phyloP scores from a whole-genome alignment of 441 rosid genomes.

The Macaranga tanarius region DNA sequence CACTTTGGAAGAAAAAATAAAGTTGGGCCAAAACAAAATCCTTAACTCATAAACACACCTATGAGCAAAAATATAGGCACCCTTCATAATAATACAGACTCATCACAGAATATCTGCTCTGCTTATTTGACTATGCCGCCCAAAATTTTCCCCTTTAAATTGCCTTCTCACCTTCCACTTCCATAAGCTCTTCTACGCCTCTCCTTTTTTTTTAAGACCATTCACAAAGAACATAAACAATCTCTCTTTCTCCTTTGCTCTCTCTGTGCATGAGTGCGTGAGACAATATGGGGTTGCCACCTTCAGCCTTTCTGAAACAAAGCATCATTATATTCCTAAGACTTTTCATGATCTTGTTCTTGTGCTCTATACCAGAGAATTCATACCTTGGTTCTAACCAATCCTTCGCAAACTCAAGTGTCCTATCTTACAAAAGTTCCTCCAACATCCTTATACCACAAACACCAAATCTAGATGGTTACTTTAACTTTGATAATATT shows the following conservation, averaged over 20 bases:
- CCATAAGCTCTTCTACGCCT: conserved; percentile 39
- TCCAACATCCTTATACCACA: conserved; percentile 34
- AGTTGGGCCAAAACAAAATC: conserved; percentile 26
- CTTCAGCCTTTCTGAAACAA: conserved; percentile 40
- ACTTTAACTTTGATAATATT: conserved; percentile 48
- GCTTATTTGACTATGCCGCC: conserved; percentile 44
- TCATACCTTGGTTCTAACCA: conserved; percentile 45
- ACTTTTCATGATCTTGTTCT: conserved; percentile 50
- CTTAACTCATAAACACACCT: conserved; percentile 15
- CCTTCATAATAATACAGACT: conserved; percentile 23
- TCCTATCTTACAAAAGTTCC: conserved; percentile 33
- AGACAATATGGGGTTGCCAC: conserved; percentile 45
- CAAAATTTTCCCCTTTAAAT: conserved; percentile 58
- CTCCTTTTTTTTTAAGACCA: conserved; percentile 28
- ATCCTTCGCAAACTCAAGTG: conserved; percentile 31
- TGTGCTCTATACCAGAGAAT: conserved; percentile 52
- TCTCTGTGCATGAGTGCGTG: conserved; percentile 7
- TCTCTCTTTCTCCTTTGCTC: conserved; percentile 23
- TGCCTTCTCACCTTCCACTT: conserved; percentile 42
- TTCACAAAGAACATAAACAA: conserved; percentile 12
- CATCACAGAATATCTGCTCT: conserved; percentile 25
- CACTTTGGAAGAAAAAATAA: conserved; percentile 24
- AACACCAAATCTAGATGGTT: conserved; percentile 58
- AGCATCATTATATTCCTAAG: conserved; percentile 44
- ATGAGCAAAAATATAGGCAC: conserved; percentile 28